These are phyloP conservation scores for Rhodocollybia butyracea DNA, from an alignment of 768 basidiomycete genomes.

Conservation along the genomic window DNA sequence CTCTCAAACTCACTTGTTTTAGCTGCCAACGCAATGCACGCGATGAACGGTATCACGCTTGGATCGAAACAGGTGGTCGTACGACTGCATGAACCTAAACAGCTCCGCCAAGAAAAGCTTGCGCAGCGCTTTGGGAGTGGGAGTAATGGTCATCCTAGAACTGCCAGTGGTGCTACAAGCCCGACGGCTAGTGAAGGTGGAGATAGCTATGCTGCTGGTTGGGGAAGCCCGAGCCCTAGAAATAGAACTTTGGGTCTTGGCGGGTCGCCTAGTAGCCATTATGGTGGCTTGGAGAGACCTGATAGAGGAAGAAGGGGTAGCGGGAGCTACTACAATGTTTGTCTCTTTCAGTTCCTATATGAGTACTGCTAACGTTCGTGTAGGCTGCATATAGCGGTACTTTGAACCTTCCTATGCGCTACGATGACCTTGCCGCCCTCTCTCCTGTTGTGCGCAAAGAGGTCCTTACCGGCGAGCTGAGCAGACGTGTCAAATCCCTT, in stretches of 20 bases:
- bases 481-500: constrained; percentile 63
- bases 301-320: constrained; percentile 75
- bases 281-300: constrained; percentile 51
- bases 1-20: neutral
- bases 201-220: constrained; percentile 64
- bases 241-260: constrained; percentile 40
- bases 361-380: constrained; percentile 10
- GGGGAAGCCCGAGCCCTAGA: constrained; percentile 68
- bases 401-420: constrained; percentile 80
- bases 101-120: constrained; percentile 85
- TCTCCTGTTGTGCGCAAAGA: constrained; percentile 88
- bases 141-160: constrained; percentile 77
- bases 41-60: constrained; percentile 74
- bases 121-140: constrained; percentile 68
- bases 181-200: constrained; percentile 81
- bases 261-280: constrained; percentile 44
- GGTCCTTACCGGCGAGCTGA: constrained; percentile 80
- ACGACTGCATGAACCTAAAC: constrained; percentile 87
- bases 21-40: constrained; percentile 74
- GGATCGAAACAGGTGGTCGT: constrained; percentile 81
- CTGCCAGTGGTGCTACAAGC: constrained; percentile 80
- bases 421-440: constrained; percentile 76
- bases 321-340: constrained; percentile 83
- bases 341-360: constrained; percentile 15
- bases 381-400: constrained; percentile 82